These are phyloP conservation scores for Microbotryomycetes sp. DNA, from an alignment of 1,284 basidiomycete species.

Conservation along the genomic window DNA sequence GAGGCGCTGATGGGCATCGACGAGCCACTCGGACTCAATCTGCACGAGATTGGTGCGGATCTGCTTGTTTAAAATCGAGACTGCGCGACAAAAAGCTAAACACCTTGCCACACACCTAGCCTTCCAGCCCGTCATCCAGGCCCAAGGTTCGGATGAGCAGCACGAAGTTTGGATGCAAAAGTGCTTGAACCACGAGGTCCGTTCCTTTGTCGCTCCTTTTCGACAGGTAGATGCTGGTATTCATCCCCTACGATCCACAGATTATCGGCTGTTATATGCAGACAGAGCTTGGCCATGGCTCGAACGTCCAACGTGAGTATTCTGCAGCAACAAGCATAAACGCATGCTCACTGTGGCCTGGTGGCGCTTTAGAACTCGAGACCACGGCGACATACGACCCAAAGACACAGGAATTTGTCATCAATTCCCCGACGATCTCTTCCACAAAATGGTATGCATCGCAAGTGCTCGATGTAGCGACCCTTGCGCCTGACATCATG, in stretches of 20 bases:
- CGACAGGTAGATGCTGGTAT: conserved; percentile 59
- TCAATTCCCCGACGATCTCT: conserved; percentile 67
- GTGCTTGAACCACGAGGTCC: conserved; percentile 48
- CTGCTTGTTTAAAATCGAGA: conserved; percentile 19
- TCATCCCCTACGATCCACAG: conserved; percentile 50
- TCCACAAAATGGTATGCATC: conserved; percentile 73
- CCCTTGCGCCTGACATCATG: too few species aligned
- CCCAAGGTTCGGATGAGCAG: conserved; percentile 29
- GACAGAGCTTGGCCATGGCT: conserved; percentile 60
- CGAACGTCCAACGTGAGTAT: conserved; percentile 52
- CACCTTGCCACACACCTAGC: conserved; percentile 5
- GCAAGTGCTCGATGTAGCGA: neutral
- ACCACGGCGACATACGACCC: conserved; percentile 69
- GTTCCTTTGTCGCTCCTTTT: conserved; percentile 49
- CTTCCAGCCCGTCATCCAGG: conserved; percentile 22
- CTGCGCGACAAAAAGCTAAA: neutral
- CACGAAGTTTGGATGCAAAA: conserved; percentile 47
- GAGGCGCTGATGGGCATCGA: conserved; percentile 43
- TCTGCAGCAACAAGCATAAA: too few species aligned
- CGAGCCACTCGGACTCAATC: conserved; percentile 49
- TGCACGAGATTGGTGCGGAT: conserved; percentile 54
- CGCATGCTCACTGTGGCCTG: too few species aligned
- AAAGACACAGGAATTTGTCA: conserved; percentile 60
- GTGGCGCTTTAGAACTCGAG: conserved; percentile 52
- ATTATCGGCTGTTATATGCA: conserved; percentile 40